These are phyloP conservation scores for Dunaliella primolecta DNA, from an alignment of 139 green algal species.

Conservation along the genomic window DNA sequence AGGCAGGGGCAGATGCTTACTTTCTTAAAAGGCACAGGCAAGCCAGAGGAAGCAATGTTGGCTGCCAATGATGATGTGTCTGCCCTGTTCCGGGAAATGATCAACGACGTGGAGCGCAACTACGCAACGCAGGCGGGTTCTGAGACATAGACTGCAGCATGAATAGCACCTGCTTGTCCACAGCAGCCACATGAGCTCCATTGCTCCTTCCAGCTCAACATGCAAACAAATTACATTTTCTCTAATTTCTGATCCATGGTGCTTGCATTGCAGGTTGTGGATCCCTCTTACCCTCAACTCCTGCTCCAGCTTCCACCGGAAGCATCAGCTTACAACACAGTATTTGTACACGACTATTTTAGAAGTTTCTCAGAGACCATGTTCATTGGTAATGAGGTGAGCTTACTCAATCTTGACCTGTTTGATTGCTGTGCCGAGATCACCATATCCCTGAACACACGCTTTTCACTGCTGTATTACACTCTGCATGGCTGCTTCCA, in stretches of 20 bases:
- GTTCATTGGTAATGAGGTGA: constrained; percentile 44
- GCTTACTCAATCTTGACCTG: too few relatives aligned
- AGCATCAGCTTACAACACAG: constrained; percentile 18
- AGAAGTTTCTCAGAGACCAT: constrained; percentile 34
- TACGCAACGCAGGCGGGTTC: constrained; percentile 38
- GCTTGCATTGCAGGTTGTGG: constrained; percentile 33
- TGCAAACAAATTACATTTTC: too few relatives aligned
- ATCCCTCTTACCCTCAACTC: constrained; percentile 49
- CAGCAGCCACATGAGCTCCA: neutral
- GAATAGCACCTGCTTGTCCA: neutral
- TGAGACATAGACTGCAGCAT: neutral
- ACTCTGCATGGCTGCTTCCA: too few relatives aligned
- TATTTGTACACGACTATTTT: constrained; percentile 52
- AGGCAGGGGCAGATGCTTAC: constrained; percentile 37
- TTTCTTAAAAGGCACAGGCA: constrained; percentile 33
- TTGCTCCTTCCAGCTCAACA: too few relatives aligned
- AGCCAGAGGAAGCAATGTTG: constrained; percentile 33
- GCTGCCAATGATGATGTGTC: constrained; percentile 27
- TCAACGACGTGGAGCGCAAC: constrained; percentile 60
- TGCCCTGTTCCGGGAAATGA: constrained; percentile 43
- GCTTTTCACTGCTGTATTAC: too few relatives aligned
- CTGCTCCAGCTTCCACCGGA: constrained; percentile 41
- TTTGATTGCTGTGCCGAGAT: too few relatives aligned
- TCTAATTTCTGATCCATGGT: neutral
- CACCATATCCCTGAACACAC: too few relatives aligned